Percentiles rank a stretch among this genome's conserved stretches.
phyloP scores from a whole-genome alignment of 495 filamentous ascomycete species.

The Xylaria flabelliformis region DNA sequence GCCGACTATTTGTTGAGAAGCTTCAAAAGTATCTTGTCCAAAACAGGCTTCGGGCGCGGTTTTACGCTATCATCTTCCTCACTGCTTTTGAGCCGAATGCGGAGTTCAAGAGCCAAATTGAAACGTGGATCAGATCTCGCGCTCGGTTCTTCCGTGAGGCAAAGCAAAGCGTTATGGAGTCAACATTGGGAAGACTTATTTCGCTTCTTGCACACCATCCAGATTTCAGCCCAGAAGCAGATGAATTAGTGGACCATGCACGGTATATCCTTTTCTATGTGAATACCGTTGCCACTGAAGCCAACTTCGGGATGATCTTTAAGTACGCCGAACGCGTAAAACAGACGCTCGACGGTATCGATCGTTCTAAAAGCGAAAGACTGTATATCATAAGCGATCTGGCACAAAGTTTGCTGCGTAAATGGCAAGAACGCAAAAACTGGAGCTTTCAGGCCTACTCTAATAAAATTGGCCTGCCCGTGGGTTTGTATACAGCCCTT shows the following conservation, averaged over 20 bases:
- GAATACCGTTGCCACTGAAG: conserved; percentile 77
- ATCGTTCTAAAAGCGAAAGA: conserved; percentile 62
- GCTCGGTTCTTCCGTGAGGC: conserved; percentile 58
- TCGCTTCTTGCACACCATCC: conserved; percentile 94
- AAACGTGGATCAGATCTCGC: conserved; percentile 89
- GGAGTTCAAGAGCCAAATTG: conserved; percentile 70
- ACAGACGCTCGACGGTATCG: conserved; percentile 80
- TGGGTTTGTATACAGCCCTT: conserved; percentile 76
- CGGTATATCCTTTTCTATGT: conserved; percentile 91
- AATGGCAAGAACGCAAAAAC: conserved; percentile 78
- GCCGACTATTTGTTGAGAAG: conserved; percentile 77
- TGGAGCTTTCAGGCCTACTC: conserved; percentile 83
- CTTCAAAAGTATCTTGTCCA: conserved; percentile 85
- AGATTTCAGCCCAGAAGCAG: conserved; percentile 74
- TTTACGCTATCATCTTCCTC: conserved; percentile 87
- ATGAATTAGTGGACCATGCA: conserved; percentile 78
- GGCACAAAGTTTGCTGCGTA: conserved; percentile 78
- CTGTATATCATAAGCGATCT: conserved; percentile 91
- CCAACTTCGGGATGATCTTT: conserved; percentile 87
- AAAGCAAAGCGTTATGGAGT: conserved; percentile 75
- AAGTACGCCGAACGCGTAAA: conserved; percentile 94
- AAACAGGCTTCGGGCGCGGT: conserved; percentile 71
- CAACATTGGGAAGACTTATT: conserved; percentile 81
- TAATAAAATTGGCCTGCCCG: conserved; percentile 79
- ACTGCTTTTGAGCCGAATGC: conserved; percentile 84